Evolutionary conservation across 2,329 filamentous ascomycete genomes (phyloP), one percentile per base, ranked within the genome.

Genomic region (Pseudogymnoascus sp.): DNA sequence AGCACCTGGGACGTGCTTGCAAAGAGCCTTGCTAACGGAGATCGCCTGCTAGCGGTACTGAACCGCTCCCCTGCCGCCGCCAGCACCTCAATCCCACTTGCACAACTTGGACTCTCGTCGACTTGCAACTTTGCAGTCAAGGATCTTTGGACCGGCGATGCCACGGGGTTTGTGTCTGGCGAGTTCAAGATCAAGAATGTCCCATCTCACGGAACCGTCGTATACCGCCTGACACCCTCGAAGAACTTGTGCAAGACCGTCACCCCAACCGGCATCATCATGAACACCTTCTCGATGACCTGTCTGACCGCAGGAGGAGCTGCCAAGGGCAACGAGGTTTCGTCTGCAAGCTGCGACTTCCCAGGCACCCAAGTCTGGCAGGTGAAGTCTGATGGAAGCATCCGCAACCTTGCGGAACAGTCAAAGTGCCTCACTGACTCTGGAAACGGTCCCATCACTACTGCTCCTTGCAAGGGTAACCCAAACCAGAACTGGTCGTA

Each of bases 201-300:
- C 68, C 66, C 23, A 64, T 78, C 38, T 72, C 75, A 72, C 65
- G 50, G 72, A 66, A 63, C 70, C 61, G 56, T 47, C 6, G 76
- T 81, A 11, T 77, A 76, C 65, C 74, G 79, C 40, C 70, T 82
- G 35, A 73, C 75, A 5, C 66, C 71, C n/a, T 69, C 71, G 2
- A 44, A 63, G 4, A 67, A 69, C 16, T 71, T 59, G 16, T 61
- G 63, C 37, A 66, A 66, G 16, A 66, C 66, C 18, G 67, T 73
- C 8, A 73, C 72, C 7, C 78, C 79, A 0, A 82, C 78, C 0
- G 80, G 79, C 4, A 75, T 78, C 67, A 76, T 82, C 59, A 80
- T 82, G 70, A 80, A 81, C 66, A 80, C 79, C 0, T 76, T 73
- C 21, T 78, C 77, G 1, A 69, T 76, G 8, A 73, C 75, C 31